Conservation (phyloP, 2,329 filamentous ascomycete genomes). For the Cryphonectria carpinicola region DNA sequence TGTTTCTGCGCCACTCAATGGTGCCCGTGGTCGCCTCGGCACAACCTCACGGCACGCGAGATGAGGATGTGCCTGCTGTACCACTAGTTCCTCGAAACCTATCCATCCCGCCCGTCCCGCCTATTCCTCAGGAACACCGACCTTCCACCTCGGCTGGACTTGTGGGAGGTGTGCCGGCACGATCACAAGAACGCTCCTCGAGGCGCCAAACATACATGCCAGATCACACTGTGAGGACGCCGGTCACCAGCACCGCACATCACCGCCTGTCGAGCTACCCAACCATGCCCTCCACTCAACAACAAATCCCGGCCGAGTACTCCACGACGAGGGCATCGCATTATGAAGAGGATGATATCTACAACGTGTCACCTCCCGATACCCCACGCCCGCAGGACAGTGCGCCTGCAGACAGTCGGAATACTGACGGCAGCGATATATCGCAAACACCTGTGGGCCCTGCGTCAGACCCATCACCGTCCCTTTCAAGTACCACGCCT, state of each 20-base stretch:
- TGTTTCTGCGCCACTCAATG: constrained; percentile 56
- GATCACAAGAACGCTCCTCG: constrained; percentile 4
- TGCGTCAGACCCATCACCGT: constrained; percentile 18
- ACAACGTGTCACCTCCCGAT: constrained; percentile 52
- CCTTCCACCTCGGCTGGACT: constrained; percentile 5
- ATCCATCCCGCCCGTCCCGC: constrained; percentile 34
- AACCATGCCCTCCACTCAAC: constrained; percentile 31
- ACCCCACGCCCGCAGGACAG: constrained; percentile 40
- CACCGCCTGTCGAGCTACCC: constrained; percentile 44
- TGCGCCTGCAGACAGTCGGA: constrained; percentile 26
- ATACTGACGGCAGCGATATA: constrained; percentile 25
- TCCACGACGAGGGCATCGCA: constrained; percentile 10
- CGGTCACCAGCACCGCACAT: constrained; percentile 31
- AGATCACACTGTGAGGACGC: constrained; percentile 19
- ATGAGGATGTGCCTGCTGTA: constrained; percentile 29
- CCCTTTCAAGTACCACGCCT: constrained; percentile 24
- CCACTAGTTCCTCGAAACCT: constrained; percentile 35
- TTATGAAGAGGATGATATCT: constrained; percentile 45
- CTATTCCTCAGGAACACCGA: constrained; percentile 20
- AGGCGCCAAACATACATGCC: constrained; percentile 24
- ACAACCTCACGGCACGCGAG: background rate
- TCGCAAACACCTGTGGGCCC: constrained; percentile 8
- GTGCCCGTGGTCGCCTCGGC: constrained; percentile 40
- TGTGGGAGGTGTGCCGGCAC: background rate
- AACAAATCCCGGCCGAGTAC: constrained; percentile 15